Evolutionary conservation across 768 basidiomycete species (phyloP), one percentile per base, ranked within the genome.

Genomic region (Psilocybe sp.): DNA sequence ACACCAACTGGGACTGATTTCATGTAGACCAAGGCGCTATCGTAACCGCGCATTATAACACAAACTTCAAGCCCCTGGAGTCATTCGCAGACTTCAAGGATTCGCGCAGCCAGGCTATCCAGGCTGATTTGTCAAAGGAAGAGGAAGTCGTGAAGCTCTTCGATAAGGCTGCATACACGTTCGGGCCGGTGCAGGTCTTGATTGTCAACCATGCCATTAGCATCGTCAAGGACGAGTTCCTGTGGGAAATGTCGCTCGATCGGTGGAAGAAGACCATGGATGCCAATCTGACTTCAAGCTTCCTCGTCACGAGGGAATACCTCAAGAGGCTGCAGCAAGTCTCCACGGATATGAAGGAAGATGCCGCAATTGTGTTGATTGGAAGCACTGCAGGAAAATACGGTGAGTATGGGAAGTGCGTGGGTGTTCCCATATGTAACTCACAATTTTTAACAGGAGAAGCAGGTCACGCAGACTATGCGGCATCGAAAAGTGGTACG

Each of bases 331-430:
- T 89, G 28, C 68, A 75, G 68, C 12, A 39, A 16, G 61, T 70
- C 19, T 58, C 62, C 0, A 64, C 69, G 13, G 69, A 66, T n/a
- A 53, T 67, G 16, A 84, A 79, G 60, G 76, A 76, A 9, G 77
- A 80, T 53, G 83, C 83, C 0, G 69, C 76, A 12, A 76, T 91
- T 28, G 70, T 89, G 2, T 64, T 89, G 35, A 76, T 89, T 44
- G 88, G 89, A 10, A 85, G 84, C 53, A 82, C 81, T 0, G 77
- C 87, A 2, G 88, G 88, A 1, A 86, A 85, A 66, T 85, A 77
- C 54, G 89, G 87, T 69, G 40, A 39, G 56, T 38, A 18, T 20
- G 18, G 4, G 14, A 9, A 28, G 23, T 31, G 2, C 10, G 36
- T 40, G 9, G 12, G 41, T 20, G 52, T 34, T 31, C 42, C 18